phyloP scores from a whole-genome alignment of 305 asterid genomes.

The Fraxinus dipetala region DNA sequence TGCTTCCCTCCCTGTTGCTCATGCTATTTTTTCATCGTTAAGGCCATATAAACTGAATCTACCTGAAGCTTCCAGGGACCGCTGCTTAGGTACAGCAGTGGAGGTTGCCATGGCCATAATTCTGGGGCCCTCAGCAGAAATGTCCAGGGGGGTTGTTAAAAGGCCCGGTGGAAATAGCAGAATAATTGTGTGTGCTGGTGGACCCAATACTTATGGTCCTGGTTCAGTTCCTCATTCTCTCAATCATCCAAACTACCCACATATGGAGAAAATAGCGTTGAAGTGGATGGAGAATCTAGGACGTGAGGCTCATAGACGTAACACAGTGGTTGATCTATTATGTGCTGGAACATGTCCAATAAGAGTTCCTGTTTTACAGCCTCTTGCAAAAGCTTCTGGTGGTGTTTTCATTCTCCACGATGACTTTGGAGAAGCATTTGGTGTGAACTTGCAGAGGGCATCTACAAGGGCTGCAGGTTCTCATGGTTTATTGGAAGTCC shows the following conservation, averaged over 20 bases:
- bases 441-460: constrained; percentile 95
- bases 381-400: constrained; percentile 87
- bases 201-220: constrained; percentile 84
- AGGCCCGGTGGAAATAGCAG: constrained; percentile 88
- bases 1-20: constrained; percentile 83
- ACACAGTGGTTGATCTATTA: constrained; percentile 72
- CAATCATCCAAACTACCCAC: constrained; percentile 74
- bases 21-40: constrained; percentile 80
- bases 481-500: constrained; percentile 78
- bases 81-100: constrained; percentile 89
- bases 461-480: constrained; percentile 86
- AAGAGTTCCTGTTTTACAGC: constrained; percentile 72
- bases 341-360: constrained; percentile 97
- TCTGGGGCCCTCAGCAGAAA: constrained; percentile 88
- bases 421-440: constrained; percentile 96
- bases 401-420: constrained; percentile 84
- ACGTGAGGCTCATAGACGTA: constrained; percentile 59
- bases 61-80: constrained; percentile 87
- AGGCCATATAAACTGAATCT: constrained; percentile 59
- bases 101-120: constrained; percentile 82
- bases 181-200: constrained; percentile 87
- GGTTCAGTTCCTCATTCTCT: constrained; percentile 86
- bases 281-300: constrained; percentile 88
- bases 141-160: constrained; percentile 76
- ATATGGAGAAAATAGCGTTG: constrained; percentile 71